Evolutionary conservation across 140 eudicot species (phyloP).

Genomic region (Ambrosia hybrid): DNA sequence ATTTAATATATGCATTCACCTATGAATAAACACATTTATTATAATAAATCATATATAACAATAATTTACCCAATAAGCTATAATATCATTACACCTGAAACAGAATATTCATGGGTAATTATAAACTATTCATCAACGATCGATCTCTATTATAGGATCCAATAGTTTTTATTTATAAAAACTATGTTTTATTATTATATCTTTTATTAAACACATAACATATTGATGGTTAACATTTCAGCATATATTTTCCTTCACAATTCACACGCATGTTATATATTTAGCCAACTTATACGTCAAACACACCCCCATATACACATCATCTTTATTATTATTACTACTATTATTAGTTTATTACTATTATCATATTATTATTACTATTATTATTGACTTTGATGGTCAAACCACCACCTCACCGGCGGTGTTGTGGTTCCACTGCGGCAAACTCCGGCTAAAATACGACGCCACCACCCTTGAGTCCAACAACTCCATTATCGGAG

Average conservation of each 20-base stretch:
- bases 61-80: no score
- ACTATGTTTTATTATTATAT: no score
- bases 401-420: conserved; percentile 36
- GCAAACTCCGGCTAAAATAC: conserved; percentile 52
- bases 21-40: no score
- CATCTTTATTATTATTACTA: background rate
- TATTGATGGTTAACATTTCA: background rate
- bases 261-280: background rate
- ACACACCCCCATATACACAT: background rate
- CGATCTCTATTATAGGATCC: no score
- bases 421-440: conserved; percentile 56
- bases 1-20: no score
- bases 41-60: no score
- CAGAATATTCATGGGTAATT: no score
- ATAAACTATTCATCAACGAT: no score
- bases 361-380: background rate
- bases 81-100: no score
- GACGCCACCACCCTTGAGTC: conserved; percentile 62
- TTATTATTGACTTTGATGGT: background rate
- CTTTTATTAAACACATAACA: no score
- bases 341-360: no score
- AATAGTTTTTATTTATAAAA: no score
- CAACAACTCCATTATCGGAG: conserved; percentile 60
- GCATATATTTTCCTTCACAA: background rate
- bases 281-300: conserved; percentile 2